Percentiles rank a stretch among this genome's conserved stretches.
phyloP scores from a whole-genome alignment of 139 green algal species.

The Haematococcus sp. region DNA sequence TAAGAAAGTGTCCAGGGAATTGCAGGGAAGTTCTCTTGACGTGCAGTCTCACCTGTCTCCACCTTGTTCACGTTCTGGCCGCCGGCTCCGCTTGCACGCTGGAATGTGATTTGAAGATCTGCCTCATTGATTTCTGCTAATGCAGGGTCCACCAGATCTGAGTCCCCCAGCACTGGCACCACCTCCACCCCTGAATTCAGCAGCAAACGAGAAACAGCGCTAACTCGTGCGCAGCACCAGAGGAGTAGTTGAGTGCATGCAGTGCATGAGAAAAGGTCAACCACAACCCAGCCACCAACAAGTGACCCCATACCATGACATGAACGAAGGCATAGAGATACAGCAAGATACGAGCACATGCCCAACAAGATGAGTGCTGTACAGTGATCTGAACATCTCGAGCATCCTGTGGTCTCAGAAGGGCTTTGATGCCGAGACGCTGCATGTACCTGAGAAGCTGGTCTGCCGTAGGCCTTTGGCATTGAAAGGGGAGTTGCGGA shows the following conservation, averaged over 20 bases:
- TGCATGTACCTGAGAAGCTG: constrained; percentile 88
- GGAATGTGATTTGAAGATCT: constrained; percentile 89
- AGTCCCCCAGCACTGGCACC: constrained; percentile 30
- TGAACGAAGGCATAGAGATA: too few relatives aligned
- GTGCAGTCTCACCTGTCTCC: constrained; percentile 54
- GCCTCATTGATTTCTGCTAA: constrained; percentile 64
- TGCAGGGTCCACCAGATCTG: not conserved
- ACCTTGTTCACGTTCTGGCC: constrained; percentile 99
- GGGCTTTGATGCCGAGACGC: too few relatives aligned
- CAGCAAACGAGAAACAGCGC: not conserved
- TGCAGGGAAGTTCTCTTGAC: too few relatives aligned
- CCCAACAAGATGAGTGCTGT: too few relatives aligned
- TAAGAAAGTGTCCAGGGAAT: too few relatives aligned
- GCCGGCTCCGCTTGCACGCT: constrained; percentile 72
- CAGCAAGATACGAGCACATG: too few relatives aligned
- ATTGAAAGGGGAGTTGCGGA: constrained; percentile 93
- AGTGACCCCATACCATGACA: too few relatives aligned
- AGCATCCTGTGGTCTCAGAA: too few relatives aligned
- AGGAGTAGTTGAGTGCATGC: not conserved
- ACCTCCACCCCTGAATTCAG: constrained; percentile 33
- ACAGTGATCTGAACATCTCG: too few relatives aligned
- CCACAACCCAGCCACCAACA: too few relatives aligned
- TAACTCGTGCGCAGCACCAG: not conserved
- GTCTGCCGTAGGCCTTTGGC: constrained; percentile 86
- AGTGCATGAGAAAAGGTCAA: too few relatives aligned